phyloP scores from a whole-genome alignment of 2,329 filamentous ascomycete genomes.

The Leptographium flavum region DNA sequence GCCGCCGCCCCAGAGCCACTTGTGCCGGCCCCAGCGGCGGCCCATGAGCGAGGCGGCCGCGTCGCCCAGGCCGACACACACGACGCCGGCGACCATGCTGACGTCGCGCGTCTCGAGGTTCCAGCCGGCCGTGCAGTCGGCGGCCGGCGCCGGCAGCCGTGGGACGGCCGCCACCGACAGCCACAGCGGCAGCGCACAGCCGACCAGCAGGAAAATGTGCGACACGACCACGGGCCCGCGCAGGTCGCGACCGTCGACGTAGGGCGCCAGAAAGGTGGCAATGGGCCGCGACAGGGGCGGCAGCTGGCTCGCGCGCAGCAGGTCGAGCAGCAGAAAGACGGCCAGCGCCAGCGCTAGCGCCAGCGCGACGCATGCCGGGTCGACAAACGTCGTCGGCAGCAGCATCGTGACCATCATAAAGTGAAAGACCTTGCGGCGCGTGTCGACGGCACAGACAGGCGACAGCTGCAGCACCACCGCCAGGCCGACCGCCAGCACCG shows the following conservation, averaged over 20 bases:
- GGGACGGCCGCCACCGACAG: constrained; percentile 62
- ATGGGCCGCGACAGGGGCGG: constrained; percentile 79
- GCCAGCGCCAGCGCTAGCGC: constrained; percentile 68
- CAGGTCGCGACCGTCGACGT: constrained; percentile 86
- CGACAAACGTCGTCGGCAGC: constrained; percentile 70
- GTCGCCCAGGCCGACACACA: constrained; percentile 92
- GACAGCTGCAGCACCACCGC: constrained; percentile 61
- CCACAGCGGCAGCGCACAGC: constrained; percentile 92
- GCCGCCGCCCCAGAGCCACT: constrained; percentile 94
- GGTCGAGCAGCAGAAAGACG: constrained; percentile 76
- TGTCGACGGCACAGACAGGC: constrained; percentile 78
- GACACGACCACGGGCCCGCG: constrained; percentile 89
- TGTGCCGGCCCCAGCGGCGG: constrained; percentile 67
- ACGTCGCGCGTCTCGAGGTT: constrained; percentile 60
- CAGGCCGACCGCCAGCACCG: constrained; percentile 57
- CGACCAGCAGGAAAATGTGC: constrained; percentile 89
- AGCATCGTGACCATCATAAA: constrained; percentile 98
- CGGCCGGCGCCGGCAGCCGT: constrained; percentile 39
- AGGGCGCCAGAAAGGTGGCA: constrained; percentile 76
- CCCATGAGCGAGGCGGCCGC: constrained; percentile 86
- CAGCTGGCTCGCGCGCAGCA: constrained; percentile 80
- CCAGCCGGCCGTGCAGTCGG: constrained; percentile 35
- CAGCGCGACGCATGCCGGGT: constrained; percentile 70
- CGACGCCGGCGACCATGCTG: constrained; percentile 81
- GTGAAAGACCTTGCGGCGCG: constrained; percentile 90